Evolutionary conservation across 2,329 filamentous ascomycete species (phyloP).

Genomic region (Dothideomycetes sp.): DNA sequence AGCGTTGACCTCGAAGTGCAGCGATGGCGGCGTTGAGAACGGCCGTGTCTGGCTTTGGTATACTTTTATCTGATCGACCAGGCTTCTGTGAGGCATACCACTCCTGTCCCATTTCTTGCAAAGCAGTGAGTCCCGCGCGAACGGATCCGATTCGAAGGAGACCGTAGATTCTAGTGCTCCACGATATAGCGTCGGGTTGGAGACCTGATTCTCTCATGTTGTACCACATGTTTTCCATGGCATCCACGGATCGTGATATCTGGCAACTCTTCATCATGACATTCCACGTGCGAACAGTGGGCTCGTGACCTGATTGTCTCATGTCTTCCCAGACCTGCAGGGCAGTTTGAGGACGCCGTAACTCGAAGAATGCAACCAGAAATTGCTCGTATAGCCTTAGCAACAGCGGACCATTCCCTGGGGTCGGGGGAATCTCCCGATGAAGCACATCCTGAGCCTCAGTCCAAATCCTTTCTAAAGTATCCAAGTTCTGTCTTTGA

Average conservation of each 20-base stretch:
- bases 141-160: conserved; percentile 49
- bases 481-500: conserved; percentile 17
- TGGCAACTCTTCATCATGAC: conserved; percentile 64
- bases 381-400: conserved; percentile 31
- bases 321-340: conserved; percentile 51
- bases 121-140: conserved; percentile 50
- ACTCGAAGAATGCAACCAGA: conserved; percentile 37
- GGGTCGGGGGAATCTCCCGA: background rate
- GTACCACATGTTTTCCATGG: conserved; percentile 58
- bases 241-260: conserved; percentile 47
- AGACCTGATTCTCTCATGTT: conserved; percentile 50
- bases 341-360: conserved; percentile 35
- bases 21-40: conserved; percentile 62
- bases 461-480: conserved; percentile 17
- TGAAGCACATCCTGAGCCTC: conserved; percentile 14
- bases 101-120: conserved; percentile 55
- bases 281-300: conserved; percentile 60
- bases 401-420: conserved; percentile 14
- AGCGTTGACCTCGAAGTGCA: conserved; percentile 48
- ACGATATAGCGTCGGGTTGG: conserved; percentile 55
- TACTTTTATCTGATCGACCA: conserved; percentile 17
- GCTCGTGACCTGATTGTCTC: conserved; percentile 44
- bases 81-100: conserved; percentile 41
- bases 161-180: conserved; percentile 61
- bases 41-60: conserved; percentile 51